Evolutionary conservation across 257 asterid species (phyloP).

Genomic region (Solanum phureja): DNA sequence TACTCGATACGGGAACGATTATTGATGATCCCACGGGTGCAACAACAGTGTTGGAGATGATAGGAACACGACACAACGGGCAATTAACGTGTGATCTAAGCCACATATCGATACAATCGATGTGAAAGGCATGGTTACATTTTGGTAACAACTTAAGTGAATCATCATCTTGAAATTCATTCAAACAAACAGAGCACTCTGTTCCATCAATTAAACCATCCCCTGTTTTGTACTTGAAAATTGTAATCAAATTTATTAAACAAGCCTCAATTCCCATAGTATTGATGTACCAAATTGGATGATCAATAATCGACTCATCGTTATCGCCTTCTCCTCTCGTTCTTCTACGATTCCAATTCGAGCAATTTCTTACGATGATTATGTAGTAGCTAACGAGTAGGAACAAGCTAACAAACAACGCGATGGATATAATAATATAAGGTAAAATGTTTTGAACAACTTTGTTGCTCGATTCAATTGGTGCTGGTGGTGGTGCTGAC

Average conservation of each 20-base stretch:
- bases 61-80: conserved; percentile 7
- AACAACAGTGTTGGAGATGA: neutral
- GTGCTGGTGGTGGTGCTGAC: neutral
- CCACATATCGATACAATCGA: conserved; percentile 10
- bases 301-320: neutral
- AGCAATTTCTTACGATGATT: neutral
- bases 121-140: conserved; percentile 12
- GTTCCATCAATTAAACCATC: conserved; percentile 4
- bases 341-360: conserved; percentile 1
- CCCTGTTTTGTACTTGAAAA: neutral
- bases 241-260: neutral
- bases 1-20: neutral
- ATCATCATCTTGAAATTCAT: conserved; percentile 7
- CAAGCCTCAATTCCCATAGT: neutral
- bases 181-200: conserved; percentile 9
- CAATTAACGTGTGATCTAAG: conserved; percentile 13
- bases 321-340: neutral
- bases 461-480: neutral
- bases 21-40: neutral
- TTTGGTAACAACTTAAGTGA: conserved; percentile 3
- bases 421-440: neutral
- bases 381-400: neutral
- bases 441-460: neutral
- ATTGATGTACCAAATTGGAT: neutral
- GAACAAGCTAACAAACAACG: neutral